Conservation (phyloP, 1,139 yeast species). For the Kodamaea anthophila region DNA sequence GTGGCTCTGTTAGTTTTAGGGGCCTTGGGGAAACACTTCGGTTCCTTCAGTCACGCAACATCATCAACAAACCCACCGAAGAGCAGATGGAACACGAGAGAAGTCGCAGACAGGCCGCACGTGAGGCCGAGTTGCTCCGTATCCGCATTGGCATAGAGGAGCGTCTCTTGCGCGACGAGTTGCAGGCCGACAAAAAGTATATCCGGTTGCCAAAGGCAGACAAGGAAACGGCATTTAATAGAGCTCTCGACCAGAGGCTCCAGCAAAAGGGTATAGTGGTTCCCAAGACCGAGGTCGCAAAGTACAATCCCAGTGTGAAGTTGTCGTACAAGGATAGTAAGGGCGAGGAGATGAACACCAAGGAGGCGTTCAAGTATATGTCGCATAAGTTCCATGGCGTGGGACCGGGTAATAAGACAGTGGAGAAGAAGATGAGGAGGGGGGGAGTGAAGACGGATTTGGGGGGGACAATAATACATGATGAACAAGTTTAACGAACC, state of each 20-base stretch:
- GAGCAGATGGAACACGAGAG: slow-evolving; percentile 13
- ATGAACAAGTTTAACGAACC: neutral
- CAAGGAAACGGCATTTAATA: slow-evolving; percentile 22
- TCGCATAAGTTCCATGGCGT: slow-evolving; percentile 86
- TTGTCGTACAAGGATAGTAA: slow-evolving; percentile 64
- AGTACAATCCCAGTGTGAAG: slow-evolving; percentile 59
- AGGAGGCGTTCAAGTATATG: slow-evolving; percentile 78
- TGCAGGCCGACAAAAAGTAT: slow-evolving; percentile 26
- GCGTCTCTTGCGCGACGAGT: slow-evolving; percentile 35
- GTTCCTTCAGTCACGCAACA: slow-evolving; percentile 44
- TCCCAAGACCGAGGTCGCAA: slow-evolving; percentile 8
- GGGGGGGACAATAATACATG: neutral
- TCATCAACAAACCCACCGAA: slow-evolving; percentile 17
- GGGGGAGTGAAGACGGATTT: slow-evolving; percentile 1
- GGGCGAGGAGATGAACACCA: slow-evolving; percentile 60
- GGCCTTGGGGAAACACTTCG: slow-evolving; percentile 52
- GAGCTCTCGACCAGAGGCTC: slow-evolving; percentile 26
- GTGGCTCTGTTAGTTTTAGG: too few species aligned
- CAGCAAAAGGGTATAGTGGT: slow-evolving; percentile 20
- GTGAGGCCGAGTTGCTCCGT: slow-evolving; percentile 28
- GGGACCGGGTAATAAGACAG: slow-evolving; percentile 12
- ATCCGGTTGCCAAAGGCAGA: slow-evolving; percentile 26
- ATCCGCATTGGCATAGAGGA: slow-evolving; percentile 34
- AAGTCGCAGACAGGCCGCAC: slow-evolving; percentile 23
- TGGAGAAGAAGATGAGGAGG: slow-evolving; percentile 10